Evolutionary conservation across 2,329 filamentous ascomycete genomes (phyloP).

Genomic region (Lachnellula subtilissima): DNA sequence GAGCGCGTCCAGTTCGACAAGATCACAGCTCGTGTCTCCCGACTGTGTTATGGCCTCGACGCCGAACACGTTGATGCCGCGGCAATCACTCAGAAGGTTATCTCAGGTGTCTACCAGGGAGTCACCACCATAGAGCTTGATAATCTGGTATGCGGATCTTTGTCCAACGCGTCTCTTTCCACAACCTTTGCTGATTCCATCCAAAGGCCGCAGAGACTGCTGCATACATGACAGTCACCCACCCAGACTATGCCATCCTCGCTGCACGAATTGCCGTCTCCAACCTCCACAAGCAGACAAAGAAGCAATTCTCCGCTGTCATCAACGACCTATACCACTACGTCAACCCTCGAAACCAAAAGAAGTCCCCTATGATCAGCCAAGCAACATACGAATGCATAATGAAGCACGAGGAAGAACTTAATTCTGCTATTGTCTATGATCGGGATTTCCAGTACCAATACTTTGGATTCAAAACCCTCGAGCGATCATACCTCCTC

Average conservation of each 20-base stretch:
- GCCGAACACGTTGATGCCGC: conserved; percentile 94
- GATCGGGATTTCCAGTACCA: conserved; percentile 99
- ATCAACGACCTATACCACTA: conserved; percentile 92
- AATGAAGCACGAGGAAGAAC: conserved; percentile 92
- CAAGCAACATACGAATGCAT: conserved; percentile 85
- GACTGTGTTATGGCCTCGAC: conserved; percentile 96
- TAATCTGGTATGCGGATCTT: conserved; percentile 70
- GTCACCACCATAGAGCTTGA: conserved; percentile 96
- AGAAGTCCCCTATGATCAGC: conserved; percentile 88
- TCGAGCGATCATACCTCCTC: conserved; percentile 95
- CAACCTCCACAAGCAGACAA: conserved; percentile 99
- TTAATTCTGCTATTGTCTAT: conserved; percentile 98
- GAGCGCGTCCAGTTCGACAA: conserved; percentile 99
- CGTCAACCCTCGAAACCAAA: conserved; percentile 87
- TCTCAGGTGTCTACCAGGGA: conserved; percentile 97
- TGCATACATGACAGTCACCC: conserved; percentile 99
- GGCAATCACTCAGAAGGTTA: conserved; percentile 98
- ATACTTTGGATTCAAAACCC: conserved; percentile 99
- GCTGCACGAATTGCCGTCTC: conserved; percentile 97
- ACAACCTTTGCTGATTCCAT: conserved; percentile 17
- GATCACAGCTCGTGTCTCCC: conserved; percentile 96
- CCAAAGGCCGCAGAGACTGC: conserved; percentile 91
- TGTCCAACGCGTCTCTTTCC: conserved; percentile 20
- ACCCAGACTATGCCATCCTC: conserved; percentile 97
- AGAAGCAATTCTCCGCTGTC: conserved; percentile 98